Conservation (phyloP, 1,284 basidiomycete genomes). For the Ceratobasidium sp. region DNA sequence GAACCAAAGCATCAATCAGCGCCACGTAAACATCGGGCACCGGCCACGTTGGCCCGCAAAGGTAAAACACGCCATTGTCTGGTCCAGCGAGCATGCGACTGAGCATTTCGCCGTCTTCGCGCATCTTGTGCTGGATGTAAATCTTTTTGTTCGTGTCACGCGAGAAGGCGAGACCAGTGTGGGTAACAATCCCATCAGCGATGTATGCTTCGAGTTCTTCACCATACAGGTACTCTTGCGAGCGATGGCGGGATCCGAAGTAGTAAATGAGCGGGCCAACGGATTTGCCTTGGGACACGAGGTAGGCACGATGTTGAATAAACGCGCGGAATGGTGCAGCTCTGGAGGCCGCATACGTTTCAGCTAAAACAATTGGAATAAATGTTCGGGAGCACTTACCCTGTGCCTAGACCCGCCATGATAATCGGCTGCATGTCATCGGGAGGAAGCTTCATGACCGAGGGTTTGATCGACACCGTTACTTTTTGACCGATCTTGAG, state of each 20-base stretch:
- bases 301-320: constrained; percentile 92
- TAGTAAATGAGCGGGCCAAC: constrained; percentile 96
- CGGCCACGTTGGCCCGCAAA: constrained; percentile 98
- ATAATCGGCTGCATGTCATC: constrained; percentile 90
- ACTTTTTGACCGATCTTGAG: constrained; percentile 91
- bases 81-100: constrained; percentile 71
- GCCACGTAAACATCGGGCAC: constrained; percentile 97
- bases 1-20: constrained; percentile 80
- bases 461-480: constrained; percentile 97
- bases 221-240: constrained; percentile 96
- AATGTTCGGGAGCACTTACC: constrained; percentile 54
- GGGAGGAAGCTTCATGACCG: constrained; percentile 98
- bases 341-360: constrained; percentile 46
- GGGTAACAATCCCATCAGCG: constrained; percentile 83
- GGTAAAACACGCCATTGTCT: constrained; percentile 84
- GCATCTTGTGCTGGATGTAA: constrained; percentile 99
- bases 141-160: constrained; percentile 92
- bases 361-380: not conserved
- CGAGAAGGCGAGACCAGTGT: constrained; percentile 95
- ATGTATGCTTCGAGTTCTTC: constrained; percentile 90
- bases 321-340: constrained; percentile 99
- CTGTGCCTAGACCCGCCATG: constrained; percentile 98
- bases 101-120: constrained; percentile 83
- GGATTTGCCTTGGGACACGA: constrained; percentile 77
- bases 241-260: constrained; percentile 96